phyloP scores from a whole-genome alignment of 1,284 basidiomycete species.

The Papiliotrema flavescens region DNA sequence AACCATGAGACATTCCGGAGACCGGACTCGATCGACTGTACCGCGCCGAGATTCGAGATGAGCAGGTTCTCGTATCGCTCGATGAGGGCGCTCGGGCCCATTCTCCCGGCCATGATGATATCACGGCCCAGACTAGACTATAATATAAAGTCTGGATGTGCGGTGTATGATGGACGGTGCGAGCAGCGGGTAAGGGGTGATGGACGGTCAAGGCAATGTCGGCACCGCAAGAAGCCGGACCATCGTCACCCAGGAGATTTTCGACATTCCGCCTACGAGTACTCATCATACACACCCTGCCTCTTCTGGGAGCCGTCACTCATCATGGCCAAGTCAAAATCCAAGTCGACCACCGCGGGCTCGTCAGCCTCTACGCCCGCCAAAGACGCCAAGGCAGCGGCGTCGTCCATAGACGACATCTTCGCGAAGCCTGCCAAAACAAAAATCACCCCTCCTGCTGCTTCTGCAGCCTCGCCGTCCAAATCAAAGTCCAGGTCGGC shows the following conservation, averaged over 20 bases:
- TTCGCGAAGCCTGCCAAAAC: slow-evolving; percentile 29
- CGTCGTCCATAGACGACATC: slow-evolving; percentile 40
- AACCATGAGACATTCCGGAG: slow-evolving; percentile 90
- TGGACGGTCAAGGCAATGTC: too few relatives aligned
- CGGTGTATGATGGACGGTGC: too few relatives aligned
- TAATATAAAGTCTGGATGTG: too few relatives aligned
- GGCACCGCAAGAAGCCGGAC: too few relatives aligned
- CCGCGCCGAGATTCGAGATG: slow-evolving; percentile 74
- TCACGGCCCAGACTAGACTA: too few relatives aligned
- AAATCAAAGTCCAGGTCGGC: slow-evolving; percentile 5
- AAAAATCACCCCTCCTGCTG: slow-evolving; percentile 6
- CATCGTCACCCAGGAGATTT: not conserved
- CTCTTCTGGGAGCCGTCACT: too few relatives aligned
- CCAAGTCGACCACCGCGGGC: not conserved
- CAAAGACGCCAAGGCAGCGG: not conserved
- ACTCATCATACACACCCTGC: not conserved
- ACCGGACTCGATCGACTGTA: slow-evolving; percentile 81
- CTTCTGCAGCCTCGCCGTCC: slow-evolving; percentile 4
- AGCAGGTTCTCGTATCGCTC: slow-evolving; percentile 73
- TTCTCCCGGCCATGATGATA: too few relatives aligned
- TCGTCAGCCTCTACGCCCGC: not conserved
- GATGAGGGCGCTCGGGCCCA: slow-evolving; percentile 11
- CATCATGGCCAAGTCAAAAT: not conserved
- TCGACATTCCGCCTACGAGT: not conserved
- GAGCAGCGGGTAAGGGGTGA: too few relatives aligned